phyloP scores from a whole-genome alignment of 805 yeast genomes.

The Metschnikowia vanudenii region DNA sequence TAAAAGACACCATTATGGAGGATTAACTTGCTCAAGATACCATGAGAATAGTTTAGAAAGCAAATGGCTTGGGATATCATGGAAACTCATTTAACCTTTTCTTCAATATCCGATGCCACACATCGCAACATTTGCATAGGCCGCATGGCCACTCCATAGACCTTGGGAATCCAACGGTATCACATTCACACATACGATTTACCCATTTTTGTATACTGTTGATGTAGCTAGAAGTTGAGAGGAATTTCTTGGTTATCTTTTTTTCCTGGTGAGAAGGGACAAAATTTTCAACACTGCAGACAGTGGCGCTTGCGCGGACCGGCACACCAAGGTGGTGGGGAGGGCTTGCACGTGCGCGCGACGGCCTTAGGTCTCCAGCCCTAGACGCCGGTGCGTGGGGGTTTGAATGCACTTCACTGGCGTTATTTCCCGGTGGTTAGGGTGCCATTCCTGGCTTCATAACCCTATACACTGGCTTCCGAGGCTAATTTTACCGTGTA shows the following conservation, averaged over 20 bases:
- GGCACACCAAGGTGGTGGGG: constrained; percentile 1
- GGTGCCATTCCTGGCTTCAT: too few species aligned
- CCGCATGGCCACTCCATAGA: not conserved
- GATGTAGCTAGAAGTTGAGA: constrained; percentile 14
- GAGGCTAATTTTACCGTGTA: too few species aligned
- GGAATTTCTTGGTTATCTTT: constrained; percentile 5
- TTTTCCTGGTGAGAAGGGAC: constrained; percentile 16
- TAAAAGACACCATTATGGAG: too few species aligned
- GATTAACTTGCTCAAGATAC: too few species aligned
- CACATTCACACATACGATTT: constrained; percentile 28
- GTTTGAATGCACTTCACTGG: too few species aligned
- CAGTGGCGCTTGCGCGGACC: constrained; percentile 5
- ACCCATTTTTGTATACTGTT: constrained; percentile 28
- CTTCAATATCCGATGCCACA: too few species aligned
- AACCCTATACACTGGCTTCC: too few species aligned
- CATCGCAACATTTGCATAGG: not conserved
- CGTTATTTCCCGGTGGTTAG: too few species aligned
- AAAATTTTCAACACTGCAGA: constrained; percentile 22
- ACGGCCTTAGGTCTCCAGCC: constrained; percentile 7
- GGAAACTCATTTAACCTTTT: too few species aligned
- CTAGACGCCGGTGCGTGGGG: too few species aligned
- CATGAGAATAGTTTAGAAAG: too few species aligned
- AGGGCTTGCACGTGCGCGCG: constrained; percentile 7
- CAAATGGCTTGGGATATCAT: too few species aligned
- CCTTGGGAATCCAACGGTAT: not conserved